Evolutionary conservation across 768 basidiomycete genomes (phyloP).

Genomic region (Leccinum barrowsii): DNA sequence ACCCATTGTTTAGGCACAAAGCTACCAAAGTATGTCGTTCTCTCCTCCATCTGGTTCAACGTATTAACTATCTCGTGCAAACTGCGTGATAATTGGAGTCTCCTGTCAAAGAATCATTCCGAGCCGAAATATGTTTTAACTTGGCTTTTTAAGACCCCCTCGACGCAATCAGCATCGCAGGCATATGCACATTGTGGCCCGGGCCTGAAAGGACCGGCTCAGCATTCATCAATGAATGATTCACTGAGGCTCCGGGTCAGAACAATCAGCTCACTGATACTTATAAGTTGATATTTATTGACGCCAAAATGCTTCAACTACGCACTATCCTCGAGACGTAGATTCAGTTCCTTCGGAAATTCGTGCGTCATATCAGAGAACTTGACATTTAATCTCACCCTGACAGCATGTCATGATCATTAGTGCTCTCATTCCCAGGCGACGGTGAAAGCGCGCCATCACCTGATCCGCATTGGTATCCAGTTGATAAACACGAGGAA

Average conservation of each 20-base stretch:
- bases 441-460: conserved; percentile 41
- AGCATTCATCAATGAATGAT: neutral
- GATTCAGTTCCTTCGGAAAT: conserved; percentile 52
- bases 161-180: conserved; percentile 75
- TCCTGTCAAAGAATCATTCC: conserved; percentile 19
- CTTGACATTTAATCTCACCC: neutral
- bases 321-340: conserved; percentile 53
- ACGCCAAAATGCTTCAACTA: conserved; percentile 49
- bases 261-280: conserved; percentile 53
- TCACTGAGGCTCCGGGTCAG: conserved; percentile 50
- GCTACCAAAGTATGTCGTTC: conserved; percentile 42
- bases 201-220: neutral
- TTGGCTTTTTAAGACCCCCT: conserved; percentile 65
- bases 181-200: conserved; percentile 25
- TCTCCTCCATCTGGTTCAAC: neutral
- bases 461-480: conserved; percentile 52
- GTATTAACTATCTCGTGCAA: conserved; percentile 15
- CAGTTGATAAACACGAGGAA: conserved; percentile 47
- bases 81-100: conserved; percentile 46
- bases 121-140: conserved; percentile 52
- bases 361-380: conserved; percentile 34
- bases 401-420: conserved; percentile 7
- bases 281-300: conserved; percentile 51
- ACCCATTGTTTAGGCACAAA: conserved; percentile 51
- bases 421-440: conserved; percentile 46